Conservation (phyloP, 176 grass and related monocot genomes). For the Avena eriantha region DNA sequence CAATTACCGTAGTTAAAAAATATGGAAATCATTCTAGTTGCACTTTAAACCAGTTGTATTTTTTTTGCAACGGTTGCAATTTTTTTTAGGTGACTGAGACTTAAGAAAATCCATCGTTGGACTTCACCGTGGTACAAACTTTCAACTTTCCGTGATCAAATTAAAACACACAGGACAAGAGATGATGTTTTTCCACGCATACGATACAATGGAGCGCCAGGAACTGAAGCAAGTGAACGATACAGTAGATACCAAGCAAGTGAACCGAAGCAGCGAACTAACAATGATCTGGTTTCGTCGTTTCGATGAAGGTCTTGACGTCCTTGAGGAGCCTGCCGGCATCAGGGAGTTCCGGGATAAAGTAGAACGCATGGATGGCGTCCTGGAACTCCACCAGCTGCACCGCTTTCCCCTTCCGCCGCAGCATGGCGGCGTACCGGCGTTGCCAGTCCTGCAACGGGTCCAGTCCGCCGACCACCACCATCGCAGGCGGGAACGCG, state of each 20-base stretch:
- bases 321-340: not conserved
- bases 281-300: not conserved
- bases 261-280: not conserved
- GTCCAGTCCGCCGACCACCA: constrained; percentile 38
- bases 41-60: too few species aligned
- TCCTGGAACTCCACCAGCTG: not conserved
- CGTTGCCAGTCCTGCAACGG: constrained; percentile 49
- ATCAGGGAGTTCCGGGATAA: not conserved
- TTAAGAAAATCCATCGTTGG: too few species aligned
- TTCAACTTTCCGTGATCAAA: too few species aligned
- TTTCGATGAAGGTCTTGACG: not conserved
- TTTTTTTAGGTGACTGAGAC: too few species aligned
- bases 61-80: too few species aligned
- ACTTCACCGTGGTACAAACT: too few species aligned
- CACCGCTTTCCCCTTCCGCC: not conserved
- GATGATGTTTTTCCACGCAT: too few species aligned
- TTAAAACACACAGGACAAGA: too few species aligned
- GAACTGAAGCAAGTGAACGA: not conserved
- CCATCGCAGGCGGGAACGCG: constrained; percentile 46
- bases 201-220: too few species aligned
- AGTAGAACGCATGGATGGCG: not conserved
- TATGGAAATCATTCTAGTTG: too few species aligned
- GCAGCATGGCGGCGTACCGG: constrained; percentile 36
- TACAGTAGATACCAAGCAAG: too few species aligned
- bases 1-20: too few species aligned